Conservation (phyloP, 441 rosid genomes). For the Corymbia calophylla region DNA sequence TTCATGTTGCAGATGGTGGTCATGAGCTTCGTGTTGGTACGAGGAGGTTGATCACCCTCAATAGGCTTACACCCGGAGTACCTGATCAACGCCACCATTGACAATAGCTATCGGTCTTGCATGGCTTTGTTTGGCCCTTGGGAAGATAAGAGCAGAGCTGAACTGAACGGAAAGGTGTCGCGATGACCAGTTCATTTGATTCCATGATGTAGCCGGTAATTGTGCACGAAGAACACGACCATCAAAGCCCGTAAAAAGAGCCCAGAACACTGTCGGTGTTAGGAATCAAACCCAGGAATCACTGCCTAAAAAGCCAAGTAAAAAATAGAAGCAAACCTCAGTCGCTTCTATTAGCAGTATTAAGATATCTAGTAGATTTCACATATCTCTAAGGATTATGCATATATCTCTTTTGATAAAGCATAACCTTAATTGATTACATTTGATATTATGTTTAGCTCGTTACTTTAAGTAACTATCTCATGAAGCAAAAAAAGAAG, state of each 20-base stretch:
- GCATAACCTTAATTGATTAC: too few relatives aligned
- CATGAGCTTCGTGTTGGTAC: not conserved
- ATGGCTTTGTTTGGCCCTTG: not conserved
- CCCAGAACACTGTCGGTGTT: not conserved
- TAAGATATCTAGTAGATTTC: too few relatives aligned
- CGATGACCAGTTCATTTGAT: not conserved
- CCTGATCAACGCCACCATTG: not conserved
- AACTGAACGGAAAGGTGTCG: not conserved
- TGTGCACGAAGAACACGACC: not conserved
- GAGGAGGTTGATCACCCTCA: not conserved
- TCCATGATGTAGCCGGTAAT: not conserved
- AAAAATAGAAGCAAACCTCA: not conserved
- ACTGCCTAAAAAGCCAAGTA: not conserved
- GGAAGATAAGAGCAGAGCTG: not conserved
- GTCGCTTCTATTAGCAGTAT: conserved; percentile 13
- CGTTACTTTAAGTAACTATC: too few relatives aligned
- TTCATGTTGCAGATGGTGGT: not conserved
- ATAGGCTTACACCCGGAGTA: not conserved
- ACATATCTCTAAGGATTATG: too few relatives aligned
- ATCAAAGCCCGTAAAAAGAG: not conserved
- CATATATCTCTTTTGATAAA: too few relatives aligned
- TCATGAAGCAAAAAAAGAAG: too few relatives aligned
- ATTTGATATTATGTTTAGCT: too few relatives aligned
- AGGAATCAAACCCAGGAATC: not conserved
- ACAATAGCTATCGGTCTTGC: not conserved